Conservation (phyloP, 2,329 filamentous ascomycete species). For the Diaporthe vexans region DNA sequence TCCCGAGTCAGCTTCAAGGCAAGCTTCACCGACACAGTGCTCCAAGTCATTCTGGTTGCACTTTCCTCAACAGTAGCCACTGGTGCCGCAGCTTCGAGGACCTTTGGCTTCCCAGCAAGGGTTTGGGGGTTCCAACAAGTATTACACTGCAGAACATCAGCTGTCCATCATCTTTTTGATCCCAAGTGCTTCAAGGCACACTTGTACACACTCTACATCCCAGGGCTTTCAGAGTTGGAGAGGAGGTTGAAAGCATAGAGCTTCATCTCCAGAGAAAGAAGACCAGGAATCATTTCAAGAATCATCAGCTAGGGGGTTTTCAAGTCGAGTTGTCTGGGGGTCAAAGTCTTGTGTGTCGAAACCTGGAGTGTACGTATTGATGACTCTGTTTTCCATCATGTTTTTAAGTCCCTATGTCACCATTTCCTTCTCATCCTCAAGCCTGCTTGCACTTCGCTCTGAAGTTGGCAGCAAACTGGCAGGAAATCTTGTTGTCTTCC, state of each 20-base stretch:
- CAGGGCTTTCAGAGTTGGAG: constrained; percentile 36
- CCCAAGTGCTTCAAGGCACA: constrained; percentile 29
- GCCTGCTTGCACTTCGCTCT: constrained; percentile 42
- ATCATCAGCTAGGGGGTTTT: constrained; percentile 42
- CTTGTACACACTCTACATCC: constrained; percentile 38
- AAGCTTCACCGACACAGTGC: not conserved
- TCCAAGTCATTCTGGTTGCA: not conserved
- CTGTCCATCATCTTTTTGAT: constrained; percentile 25
- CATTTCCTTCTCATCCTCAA: constrained; percentile 43
- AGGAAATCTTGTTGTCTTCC: constrained; percentile 31
- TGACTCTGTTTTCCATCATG: constrained; percentile 57
- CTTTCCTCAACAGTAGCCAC: not conserved
- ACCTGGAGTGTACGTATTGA: constrained; percentile 70
- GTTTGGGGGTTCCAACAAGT: not conserved
- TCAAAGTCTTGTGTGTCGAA: constrained; percentile 47
- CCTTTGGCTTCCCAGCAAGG: not conserved
- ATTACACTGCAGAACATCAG: not conserved
- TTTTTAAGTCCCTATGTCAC: constrained; percentile 49
- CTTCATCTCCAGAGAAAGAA: constrained; percentile 67
- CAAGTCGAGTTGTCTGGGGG: constrained; percentile 44
- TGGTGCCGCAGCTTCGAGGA: not conserved
- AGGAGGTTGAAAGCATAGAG: constrained; percentile 72
- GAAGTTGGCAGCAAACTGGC: not conserved
- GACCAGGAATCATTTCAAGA: constrained; percentile 22
- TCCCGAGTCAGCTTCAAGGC: not conserved